Evolutionary conservation across 345 rosid species (phyloP).

Genomic region (Carallia brachiata): DNA sequence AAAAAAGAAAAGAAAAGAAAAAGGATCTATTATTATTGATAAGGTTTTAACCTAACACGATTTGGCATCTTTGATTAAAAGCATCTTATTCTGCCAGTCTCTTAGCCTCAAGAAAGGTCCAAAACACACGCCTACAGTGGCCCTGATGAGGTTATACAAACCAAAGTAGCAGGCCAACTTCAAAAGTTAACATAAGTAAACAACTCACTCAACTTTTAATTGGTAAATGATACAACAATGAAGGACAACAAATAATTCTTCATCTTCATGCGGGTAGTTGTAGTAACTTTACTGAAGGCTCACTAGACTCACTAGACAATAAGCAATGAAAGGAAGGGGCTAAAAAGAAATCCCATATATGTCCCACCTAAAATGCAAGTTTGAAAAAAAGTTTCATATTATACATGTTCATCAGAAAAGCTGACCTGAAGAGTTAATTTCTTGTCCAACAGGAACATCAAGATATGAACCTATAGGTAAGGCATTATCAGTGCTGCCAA

Average conservation of each 20-base stretch:
- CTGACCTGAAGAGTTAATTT: conserved; percentile 85
- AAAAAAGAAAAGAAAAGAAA: no score
- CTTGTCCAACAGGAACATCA: conserved; percentile 95
- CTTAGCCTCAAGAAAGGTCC: background rate
- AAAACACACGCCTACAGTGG: background rate
- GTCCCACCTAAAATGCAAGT: background rate
- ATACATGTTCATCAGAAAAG: conserved; percentile 4
- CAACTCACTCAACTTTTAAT: background rate
- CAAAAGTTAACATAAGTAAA: background rate
- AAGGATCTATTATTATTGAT: no score
- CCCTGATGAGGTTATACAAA: background rate
- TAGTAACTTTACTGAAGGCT: no score
- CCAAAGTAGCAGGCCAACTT: background rate
- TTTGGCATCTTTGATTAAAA: no score
- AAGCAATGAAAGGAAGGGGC: background rate
- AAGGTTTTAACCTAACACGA: no score
- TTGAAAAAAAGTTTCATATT: background rate
- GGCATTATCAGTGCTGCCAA: conserved; percentile 53
- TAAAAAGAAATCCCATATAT: background rate
- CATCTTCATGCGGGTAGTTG: no score
- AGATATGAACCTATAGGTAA: conserved; percentile 82
- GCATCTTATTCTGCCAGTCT: no score
- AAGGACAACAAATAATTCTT: background rate
- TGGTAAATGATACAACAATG: background rate
- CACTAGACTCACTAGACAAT: no score